Conservation (phyloP, 306 rosid species). For the Prunus padus region DNA sequence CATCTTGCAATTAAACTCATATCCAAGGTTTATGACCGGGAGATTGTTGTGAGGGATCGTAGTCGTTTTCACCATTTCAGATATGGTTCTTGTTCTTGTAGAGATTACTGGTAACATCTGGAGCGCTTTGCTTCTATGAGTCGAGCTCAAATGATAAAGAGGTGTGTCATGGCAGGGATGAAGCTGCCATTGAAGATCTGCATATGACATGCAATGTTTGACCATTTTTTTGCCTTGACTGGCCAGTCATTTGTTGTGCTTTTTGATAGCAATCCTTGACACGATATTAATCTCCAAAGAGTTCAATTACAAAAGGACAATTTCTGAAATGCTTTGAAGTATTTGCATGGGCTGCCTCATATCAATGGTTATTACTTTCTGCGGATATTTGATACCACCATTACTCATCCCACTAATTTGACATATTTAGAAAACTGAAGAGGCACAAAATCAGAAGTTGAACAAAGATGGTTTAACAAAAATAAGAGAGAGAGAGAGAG, state of each 20-base stretch:
- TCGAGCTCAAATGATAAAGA: not conserved
- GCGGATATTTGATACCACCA: no score
- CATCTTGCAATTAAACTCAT: conserved; percentile 43
- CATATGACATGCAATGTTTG: not conserved
- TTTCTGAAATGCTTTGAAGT: no score
- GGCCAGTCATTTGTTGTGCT: no score
- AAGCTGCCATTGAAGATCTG: not conserved
- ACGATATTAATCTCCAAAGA: no score
- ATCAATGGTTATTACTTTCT: no score
- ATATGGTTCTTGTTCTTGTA: conserved; percentile 41
- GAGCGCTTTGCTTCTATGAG: not conserved
- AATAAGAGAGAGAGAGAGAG: no score
- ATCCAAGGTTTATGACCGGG: conserved; percentile 35
- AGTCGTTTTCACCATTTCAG: conserved; percentile 48
- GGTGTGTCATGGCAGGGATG: not conserved
- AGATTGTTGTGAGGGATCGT: conserved; percentile 42
- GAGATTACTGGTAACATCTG: conserved; percentile 40
- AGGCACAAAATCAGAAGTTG: no score
- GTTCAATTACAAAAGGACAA: no score
- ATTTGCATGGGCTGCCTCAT: no score
- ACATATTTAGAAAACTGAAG: no score
- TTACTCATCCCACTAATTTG: no score
- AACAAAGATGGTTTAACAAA: no score
- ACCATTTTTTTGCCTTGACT: not conserved
- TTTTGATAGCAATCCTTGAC: not conserved